A percentile compares a stretch with the other conserved stretches of the same genome.
Evolutionary conservation across 305 asterid species (phyloP).

Genomic region (Lippia alba): DNA sequence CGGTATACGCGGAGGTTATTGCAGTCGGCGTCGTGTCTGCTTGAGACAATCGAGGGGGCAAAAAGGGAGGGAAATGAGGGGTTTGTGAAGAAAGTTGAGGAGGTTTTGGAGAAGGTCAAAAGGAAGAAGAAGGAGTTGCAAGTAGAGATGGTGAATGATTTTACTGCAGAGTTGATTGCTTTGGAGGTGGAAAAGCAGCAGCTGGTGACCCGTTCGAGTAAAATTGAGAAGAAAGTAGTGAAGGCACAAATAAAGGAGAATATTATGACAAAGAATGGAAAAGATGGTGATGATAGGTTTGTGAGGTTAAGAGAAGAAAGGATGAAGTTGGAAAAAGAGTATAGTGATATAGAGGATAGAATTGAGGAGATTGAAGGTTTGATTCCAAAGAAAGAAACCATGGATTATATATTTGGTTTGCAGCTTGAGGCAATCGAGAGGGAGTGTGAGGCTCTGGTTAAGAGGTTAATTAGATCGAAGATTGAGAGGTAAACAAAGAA

Average conservation of each 20-base stretch:
- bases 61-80: slow-evolving; percentile 45
- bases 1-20: slow-evolving; percentile 64
- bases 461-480: slow-evolving; percentile 50
- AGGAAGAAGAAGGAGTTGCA: slow-evolving; percentile 58
- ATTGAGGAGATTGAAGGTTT: slow-evolving; percentile 78
- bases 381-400: slow-evolving; percentile 63
- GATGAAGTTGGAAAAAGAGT: slow-evolving; percentile 55
- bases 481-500: slow-evolving; percentile 51
- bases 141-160: slow-evolving; percentile 65
- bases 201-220: slow-evolving; percentile 48
- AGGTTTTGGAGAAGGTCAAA: slow-evolving; percentile 64
- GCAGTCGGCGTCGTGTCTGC: slow-evolving; percentile 54
- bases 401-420: slow-evolving; percentile 78
- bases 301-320: slow-evolving; percentile 58
- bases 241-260: slow-evolving; percentile 56
- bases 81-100: slow-evolving; percentile 41
- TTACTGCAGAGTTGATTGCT: slow-evolving; percentile 57
- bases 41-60: slow-evolving; percentile 62
- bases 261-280: slow-evolving; percentile 44
- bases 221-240: slow-evolving; percentile 40
- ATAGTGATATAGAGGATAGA: slow-evolving; percentile 61
- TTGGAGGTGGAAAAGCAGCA: slow-evolving; percentile 51
- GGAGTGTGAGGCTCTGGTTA: slow-evolving; percentile 77
- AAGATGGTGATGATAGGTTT: slow-evolving; percentile 46
- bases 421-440: slow-evolving; percentile 83